phyloP scores from a whole-genome alignment of 2,329 filamentous ascomycete genomes.

The Botrytis pseudocinerea region DNA sequence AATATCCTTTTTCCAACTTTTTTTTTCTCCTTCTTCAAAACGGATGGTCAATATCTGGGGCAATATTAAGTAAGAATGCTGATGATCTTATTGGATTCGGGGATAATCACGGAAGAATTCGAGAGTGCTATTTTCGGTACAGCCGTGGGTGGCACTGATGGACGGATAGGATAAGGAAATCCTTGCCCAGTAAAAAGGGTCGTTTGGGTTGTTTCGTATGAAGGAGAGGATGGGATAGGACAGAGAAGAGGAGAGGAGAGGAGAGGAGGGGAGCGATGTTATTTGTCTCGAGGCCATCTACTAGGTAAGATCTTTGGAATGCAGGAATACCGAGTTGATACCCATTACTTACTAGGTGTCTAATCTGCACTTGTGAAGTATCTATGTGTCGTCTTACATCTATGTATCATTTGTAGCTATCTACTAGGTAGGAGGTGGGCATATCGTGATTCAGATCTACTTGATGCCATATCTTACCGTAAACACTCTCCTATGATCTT shows the following conservation, averaged over 20 bases:
- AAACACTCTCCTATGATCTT: background rate
- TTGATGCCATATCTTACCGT: background rate
- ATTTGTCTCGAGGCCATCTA: background rate
- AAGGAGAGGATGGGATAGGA: background rate
- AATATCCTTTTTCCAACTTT: background rate
- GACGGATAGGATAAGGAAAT: background rate
- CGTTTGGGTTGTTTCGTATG: background rate
- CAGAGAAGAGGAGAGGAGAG: background rate
- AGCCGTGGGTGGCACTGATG: conserved; percentile 5
- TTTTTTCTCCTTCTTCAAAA: background rate
- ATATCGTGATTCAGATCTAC: background rate
- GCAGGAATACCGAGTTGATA: background rate
- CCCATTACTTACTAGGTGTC: background rate
- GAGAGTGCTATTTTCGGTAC: background rate
- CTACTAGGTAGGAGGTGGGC: background rate
- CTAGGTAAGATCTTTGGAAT: background rate
- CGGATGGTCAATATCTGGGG: background rate
- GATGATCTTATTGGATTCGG: conserved; percentile 2
- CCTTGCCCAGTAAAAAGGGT: background rate
- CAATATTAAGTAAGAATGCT: background rate
- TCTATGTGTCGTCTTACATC: background rate
- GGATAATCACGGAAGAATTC: conserved; percentile 5
- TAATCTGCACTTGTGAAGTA: background rate
- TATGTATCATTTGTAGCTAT: background rate
- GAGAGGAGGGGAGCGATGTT: background rate